Conservation (phyloP, 805 yeast genomes). For the Priceomyces fermenticarens region DNA sequence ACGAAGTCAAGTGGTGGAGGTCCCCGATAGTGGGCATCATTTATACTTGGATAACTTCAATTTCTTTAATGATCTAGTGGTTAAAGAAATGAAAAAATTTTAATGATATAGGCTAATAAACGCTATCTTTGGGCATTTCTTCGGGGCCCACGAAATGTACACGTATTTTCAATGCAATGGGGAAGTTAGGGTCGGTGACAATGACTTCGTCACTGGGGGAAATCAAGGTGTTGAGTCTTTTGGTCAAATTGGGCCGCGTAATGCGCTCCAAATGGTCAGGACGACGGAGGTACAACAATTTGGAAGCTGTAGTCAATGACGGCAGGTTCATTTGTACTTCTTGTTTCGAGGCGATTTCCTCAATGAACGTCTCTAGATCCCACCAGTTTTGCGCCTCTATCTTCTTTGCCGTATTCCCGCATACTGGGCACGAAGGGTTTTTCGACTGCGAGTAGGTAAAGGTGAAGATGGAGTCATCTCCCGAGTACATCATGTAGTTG, state of each 20-base stretch:
- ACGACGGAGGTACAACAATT: constrained; percentile 42
- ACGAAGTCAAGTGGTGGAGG: constrained; percentile 31
- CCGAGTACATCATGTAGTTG: constrained; percentile 86
- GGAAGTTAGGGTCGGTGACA: constrained; percentile 51
- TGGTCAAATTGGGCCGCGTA: constrained; percentile 43
- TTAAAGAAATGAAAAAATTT: constrained; percentile 46
- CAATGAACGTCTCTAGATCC: constrained; percentile 43
- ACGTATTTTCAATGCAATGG: constrained; percentile 36
- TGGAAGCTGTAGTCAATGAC: constrained; percentile 40
- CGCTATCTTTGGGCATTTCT: constrained; percentile 15
- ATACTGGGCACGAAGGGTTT: constrained; percentile 68
- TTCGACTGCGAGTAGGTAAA: constrained; percentile 66
- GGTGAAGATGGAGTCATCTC: constrained; percentile 74
- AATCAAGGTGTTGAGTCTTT: constrained; percentile 34
- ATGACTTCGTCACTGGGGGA: constrained; percentile 46
- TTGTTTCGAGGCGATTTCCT: constrained; percentile 29
- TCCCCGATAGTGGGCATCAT: constrained; percentile 72
- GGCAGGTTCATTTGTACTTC: constrained; percentile 39
- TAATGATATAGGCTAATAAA: neutral
- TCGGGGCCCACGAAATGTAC: constrained; percentile 23
- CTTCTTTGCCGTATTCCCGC: constrained; percentile 48
- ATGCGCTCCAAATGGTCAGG: constrained; percentile 46
- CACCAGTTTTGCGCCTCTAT: constrained; percentile 25
- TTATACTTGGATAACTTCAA: constrained; percentile 65
- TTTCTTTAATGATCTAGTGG: constrained; percentile 50